Evolutionary conservation across 129 eudicot genomes (phyloP).

Genomic region (Tagetes patula): DNA sequence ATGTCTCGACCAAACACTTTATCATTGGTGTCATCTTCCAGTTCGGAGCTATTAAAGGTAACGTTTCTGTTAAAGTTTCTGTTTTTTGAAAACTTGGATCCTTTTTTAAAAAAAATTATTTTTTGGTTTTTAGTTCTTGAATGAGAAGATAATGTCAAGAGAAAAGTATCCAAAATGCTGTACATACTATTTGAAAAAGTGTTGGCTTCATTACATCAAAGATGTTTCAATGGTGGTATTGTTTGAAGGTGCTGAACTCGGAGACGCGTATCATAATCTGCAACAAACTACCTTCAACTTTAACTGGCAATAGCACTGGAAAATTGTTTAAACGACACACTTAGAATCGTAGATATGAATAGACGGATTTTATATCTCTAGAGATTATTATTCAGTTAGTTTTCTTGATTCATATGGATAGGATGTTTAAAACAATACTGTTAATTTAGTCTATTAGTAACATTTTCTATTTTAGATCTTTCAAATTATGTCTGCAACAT

Average conservation of each 20-base stretch:
- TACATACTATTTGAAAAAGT: conserved; percentile 46
- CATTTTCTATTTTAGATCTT: no score
- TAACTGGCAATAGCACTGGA: conserved; percentile 24
- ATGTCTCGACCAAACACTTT: conserved; percentile 38
- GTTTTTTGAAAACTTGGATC: neutral
- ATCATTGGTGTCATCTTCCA: conserved; percentile 46
- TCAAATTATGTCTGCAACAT: no score
- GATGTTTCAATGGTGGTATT: conserved; percentile 33
- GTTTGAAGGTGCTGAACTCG: conserved; percentile 11
- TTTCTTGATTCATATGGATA: neutral
- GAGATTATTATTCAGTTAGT: conserved; percentile 8
- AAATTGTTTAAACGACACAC: neutral
- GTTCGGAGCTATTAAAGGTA: conserved; percentile 50
- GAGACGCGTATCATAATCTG: conserved; percentile 5
- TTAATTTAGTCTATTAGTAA: neutral
- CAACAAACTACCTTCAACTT: conserved; percentile 31
- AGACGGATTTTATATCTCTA: neutral
- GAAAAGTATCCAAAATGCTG: conserved; percentile 54
- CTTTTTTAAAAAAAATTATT: neutral
- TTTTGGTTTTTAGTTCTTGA: conserved; percentile 42
- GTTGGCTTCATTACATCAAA: conserved; percentile 60
- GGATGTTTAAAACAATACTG: neutral
- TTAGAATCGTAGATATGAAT: conserved; percentile 10
- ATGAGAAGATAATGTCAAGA: conserved; percentile 38
- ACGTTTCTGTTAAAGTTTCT: neutral